Percentiles rank a stretch among this genome's conserved stretches.
Conservation (phyloP, 2,329 filamentous ascomycete species). For the Dactylella cylindrospora region DNA sequence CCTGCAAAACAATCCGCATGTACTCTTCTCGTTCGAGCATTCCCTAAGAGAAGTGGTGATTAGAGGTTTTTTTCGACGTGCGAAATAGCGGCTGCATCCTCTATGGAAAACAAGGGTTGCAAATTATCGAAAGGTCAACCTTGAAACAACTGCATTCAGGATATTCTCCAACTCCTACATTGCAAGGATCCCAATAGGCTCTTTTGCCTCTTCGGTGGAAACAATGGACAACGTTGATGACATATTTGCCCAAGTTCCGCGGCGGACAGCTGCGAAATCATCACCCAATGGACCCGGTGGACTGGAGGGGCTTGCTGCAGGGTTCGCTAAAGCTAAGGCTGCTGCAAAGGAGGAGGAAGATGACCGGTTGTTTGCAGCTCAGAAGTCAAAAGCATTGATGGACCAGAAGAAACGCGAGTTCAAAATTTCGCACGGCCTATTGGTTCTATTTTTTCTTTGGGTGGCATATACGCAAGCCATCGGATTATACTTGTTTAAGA, state of each 20-base stretch:
- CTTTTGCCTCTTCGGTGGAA: slow-evolving; percentile 1
- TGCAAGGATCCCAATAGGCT: background rate
- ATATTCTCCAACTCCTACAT: too few species aligned
- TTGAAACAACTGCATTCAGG: too few species aligned
- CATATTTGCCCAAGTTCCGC: slow-evolving; percentile 43
- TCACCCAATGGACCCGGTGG: slow-evolving; percentile 32
- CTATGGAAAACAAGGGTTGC: too few species aligned
- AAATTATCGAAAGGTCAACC: too few species aligned
- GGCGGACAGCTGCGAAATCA: slow-evolving; percentile 32
- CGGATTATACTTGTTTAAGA: slow-evolving; percentile 89
- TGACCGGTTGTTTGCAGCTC: slow-evolving; percentile 50
- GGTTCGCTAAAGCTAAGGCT: slow-evolving; percentile 49
- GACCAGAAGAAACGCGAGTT: slow-evolving; percentile 51
- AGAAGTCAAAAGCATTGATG: slow-evolving; percentile 54
- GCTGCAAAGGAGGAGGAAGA: slow-evolving; percentile 49
- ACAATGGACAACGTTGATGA: slow-evolving; percentile 30
- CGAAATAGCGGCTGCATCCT: too few species aligned
- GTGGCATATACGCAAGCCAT: slow-evolving; percentile 72
- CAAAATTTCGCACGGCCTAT: slow-evolving; percentile 58
- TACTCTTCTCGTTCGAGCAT: too few species aligned
- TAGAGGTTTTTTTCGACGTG: too few species aligned
- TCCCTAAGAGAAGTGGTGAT: too few species aligned
- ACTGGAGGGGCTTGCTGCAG: slow-evolving; percentile 24
- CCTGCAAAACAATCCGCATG: slow-evolving; percentile 29
- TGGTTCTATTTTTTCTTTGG: slow-evolving; percentile 68